These are phyloP conservation scores for Guillardia theta DNA, from an alignment of 78 protist species.

Conservation along the genomic window DNA sequence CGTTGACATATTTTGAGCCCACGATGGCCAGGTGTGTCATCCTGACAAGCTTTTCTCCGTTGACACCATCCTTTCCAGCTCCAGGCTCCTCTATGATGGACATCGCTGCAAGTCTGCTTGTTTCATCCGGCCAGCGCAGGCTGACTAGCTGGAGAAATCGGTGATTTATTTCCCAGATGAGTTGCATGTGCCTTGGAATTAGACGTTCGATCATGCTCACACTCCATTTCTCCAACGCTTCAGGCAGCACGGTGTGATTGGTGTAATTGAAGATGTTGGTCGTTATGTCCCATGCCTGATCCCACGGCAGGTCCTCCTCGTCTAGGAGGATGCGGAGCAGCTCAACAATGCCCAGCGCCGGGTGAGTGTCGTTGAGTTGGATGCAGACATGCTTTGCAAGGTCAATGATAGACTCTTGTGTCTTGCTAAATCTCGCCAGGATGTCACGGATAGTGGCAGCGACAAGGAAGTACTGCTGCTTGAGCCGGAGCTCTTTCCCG, in stretches of 20 bases:
- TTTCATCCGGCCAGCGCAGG: not conserved
- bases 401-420: not conserved
- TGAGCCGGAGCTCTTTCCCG: conserved; percentile 91
- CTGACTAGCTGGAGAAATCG: conserved; percentile 56
- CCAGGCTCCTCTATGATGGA: not conserved
- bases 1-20: conserved; percentile 87
- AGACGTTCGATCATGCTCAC: conserved; percentile 76
- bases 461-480: conserved; percentile 93
- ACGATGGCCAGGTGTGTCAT: conserved; percentile 93
- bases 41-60: conserved; percentile 67
- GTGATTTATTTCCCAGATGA: conserved; percentile 92
- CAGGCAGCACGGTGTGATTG: conserved; percentile 97
- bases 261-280: conserved; percentile 78
- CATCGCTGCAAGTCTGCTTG: no score
- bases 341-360: conserved; percentile 83
- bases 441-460: conserved; percentile 91
- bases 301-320: conserved; percentile 77
- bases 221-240: conserved; percentile 96
- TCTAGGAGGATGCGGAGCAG: conserved; percentile 86
- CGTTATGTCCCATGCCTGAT: conserved; percentile 84
- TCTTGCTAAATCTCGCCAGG: conserved; percentile 80
- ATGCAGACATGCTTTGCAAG: not conserved
- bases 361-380: conserved; percentile 98
- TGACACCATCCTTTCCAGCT: not conserved
- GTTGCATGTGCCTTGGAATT: conserved; percentile 92